Evolutionary conservation across 768 basidiomycete species (phyloP).

Genomic region (Daedalea quercina): DNA sequence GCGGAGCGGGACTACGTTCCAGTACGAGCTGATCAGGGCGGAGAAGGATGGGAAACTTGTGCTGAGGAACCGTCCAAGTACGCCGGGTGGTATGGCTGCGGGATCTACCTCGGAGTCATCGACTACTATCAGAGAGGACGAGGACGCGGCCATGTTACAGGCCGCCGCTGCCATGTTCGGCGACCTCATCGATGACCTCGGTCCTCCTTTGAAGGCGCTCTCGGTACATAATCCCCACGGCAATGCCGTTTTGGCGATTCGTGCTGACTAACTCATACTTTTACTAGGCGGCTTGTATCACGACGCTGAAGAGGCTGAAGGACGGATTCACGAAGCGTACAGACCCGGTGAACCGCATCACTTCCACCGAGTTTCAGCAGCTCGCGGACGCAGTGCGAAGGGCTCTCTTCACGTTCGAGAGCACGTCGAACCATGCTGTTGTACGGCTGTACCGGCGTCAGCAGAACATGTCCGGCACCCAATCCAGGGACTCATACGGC

Average conservation of each 20-base stretch:
- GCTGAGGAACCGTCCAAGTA: slow-evolving; percentile 17
- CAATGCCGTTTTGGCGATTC: neutral
- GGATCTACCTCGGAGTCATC: slow-evolving; percentile 13
- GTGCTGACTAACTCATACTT: neutral
- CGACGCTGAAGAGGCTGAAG: slow-evolving; percentile 55
- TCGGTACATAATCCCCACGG: slow-evolving; percentile 40
- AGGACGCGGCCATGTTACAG: slow-evolving; percentile 38
- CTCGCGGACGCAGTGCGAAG: slow-evolving; percentile 61
- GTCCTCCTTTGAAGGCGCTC: slow-evolving; percentile 67
- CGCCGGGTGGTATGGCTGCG: slow-evolving; percentile 2
- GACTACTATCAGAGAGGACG: slow-evolving; percentile 13
- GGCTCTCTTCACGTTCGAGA: slow-evolving; percentile 69
- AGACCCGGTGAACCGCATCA: slow-evolving; percentile 10
- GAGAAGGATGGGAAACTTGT: slow-evolving; percentile 38
- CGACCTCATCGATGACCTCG: slow-evolving; percentile 72
- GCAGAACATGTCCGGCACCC: slow-evolving; percentile 27
- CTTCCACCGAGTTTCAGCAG: slow-evolving; percentile 46
- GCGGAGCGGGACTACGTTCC: slow-evolving; percentile 75
- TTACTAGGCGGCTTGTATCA: slow-evolving; percentile 50
- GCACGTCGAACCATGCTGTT: slow-evolving; percentile 79
- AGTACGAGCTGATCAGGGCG: slow-evolving; percentile 74
- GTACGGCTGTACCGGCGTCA: slow-evolving; percentile 55
- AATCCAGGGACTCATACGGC: slow-evolving; percentile 15
- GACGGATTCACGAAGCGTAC: slow-evolving; percentile 50
- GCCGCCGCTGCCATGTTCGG: slow-evolving; percentile 73